Evolutionary conservation across 129 eudicot species (phyloP), one percentile per base, ranked within the genome.

Genomic region (Ambrosia artemisiifolia): DNA sequence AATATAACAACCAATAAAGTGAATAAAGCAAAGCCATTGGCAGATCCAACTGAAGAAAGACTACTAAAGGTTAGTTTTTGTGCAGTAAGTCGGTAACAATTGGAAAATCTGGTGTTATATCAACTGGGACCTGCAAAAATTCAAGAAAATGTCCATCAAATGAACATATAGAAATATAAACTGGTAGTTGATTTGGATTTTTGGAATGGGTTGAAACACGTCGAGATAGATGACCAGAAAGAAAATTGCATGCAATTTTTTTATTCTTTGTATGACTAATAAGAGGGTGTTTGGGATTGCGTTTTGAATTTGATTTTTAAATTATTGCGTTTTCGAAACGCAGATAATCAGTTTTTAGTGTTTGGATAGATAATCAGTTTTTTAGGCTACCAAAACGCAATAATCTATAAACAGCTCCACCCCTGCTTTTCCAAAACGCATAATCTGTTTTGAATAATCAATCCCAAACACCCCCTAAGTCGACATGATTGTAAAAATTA

Each of bases 41-140:
- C 59, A 30, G 33, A 32, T 72, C 59, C 59, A 50, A 24, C 24
- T 57, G 53, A 44, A 67, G 67, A 60, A 60, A 59, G 46, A 69
- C 34, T 36, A 44, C 2, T 11, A 62, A 62, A 59, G n/a, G 19
- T 78, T 19, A 78, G 32, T 71, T 63, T 63, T 71, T 78, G 59
- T 13, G 40, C 67, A 50, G 11, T 6, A 78, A 53, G 51, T 71
- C 33, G 51, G 61, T 71, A 40, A 87, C 95, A 62, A 90, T 72
- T n/a, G 95, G 85, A 79, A 90, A 94, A 49, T 81, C 81, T 1
- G 96, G 96, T 75, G 81, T 76, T 72, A 94, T 88, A 76, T 94
- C 96, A 75, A 94, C 96, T 0, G 98, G 96, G 75, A 94, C 98
- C 98, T 93, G 95, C 10, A 70, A 13, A 63, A 13, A 3, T 16